Conservation (phyloP, 2,329 filamentous ascomycete species). For the Aspergillus sp. region DNA sequence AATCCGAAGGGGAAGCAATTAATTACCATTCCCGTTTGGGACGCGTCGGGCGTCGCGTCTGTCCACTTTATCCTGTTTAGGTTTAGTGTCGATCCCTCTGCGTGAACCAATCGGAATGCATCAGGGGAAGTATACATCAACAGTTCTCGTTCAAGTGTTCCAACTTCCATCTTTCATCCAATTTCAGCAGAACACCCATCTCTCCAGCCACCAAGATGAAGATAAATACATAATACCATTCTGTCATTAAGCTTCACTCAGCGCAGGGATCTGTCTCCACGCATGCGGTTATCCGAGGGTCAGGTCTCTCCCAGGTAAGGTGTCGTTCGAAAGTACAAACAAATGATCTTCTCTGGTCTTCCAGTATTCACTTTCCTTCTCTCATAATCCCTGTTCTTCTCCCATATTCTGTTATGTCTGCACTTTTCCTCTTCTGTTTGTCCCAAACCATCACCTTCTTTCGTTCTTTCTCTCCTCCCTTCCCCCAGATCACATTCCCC, state of each 20-base stretch:
- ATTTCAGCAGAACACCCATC: too few relatives aligned
- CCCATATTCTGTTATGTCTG: neutral
- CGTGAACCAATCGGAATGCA: constrained; percentile 16
- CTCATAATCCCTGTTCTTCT: neutral
- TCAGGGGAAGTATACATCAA: constrained; percentile 3
- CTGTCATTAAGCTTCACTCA: neutral
- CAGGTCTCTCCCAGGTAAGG: neutral
- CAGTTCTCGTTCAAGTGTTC: neutral
- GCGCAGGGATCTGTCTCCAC: too few relatives aligned
- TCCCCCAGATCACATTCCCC: neutral
- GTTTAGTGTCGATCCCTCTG: constrained; percentile 20
- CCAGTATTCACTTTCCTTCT: neutral
- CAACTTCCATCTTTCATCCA: too few relatives aligned
- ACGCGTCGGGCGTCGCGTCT: constrained; percentile 28
- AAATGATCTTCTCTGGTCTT: neutral
- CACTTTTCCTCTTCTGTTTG: neutral
- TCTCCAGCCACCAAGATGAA: too few relatives aligned
- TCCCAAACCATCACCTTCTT: too few relatives aligned
- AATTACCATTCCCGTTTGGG: constrained; percentile 1
- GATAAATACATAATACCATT: neutral
- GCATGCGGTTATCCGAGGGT: neutral
- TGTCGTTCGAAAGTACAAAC: neutral
- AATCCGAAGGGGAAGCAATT: constrained; percentile 10
- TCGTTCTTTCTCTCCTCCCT: neutral
- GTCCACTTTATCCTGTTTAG: constrained; percentile 32